A percentile compares a stretch with the other conserved stretches of the same genome.
Evolutionary conservation across 495 filamentous ascomycete genomes (phyloP).

Genomic region (Penicillium ochrochloron): DNA sequence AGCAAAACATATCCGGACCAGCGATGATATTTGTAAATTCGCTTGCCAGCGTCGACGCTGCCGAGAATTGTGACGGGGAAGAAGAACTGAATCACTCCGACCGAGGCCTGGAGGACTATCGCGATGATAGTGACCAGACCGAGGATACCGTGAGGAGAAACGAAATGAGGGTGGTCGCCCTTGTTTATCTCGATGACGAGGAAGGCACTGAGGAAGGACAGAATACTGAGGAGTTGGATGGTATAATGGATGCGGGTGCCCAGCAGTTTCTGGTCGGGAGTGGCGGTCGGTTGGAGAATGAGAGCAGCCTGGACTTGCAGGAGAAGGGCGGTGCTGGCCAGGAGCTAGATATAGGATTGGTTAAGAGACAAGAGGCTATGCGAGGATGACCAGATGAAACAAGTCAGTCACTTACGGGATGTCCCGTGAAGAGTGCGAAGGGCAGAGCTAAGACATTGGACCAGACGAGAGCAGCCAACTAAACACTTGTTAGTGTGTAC

Average conservation of each 20-base stretch:
- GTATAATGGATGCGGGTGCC: constrained; percentile 72
- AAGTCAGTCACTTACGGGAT: constrained; percentile 68
- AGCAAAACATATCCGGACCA: constrained; percentile 76
- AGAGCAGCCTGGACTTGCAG: constrained; percentile 79
- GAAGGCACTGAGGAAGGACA: constrained; percentile 66
- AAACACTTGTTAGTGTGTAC: constrained; percentile 8
- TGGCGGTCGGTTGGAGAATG: constrained; percentile 86
- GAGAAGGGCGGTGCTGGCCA: constrained; percentile 76
- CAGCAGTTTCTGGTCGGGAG: constrained; percentile 68
- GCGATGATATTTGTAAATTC: constrained; percentile 87
- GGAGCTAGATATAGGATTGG: constrained; percentile 51
- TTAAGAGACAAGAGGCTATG: neutral
- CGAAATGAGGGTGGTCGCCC: constrained; percentile 68
- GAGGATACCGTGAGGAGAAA: constrained; percentile 77
- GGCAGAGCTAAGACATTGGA: constrained; percentile 68
- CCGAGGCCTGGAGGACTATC: constrained; percentile 70
- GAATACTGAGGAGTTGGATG: constrained; percentile 67
- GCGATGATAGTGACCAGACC: constrained; percentile 76
- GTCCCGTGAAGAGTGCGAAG: constrained; percentile 77
- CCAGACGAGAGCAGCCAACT: constrained; percentile 78
- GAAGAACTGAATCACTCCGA: constrained; percentile 82
- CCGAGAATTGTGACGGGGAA: constrained; percentile 69
- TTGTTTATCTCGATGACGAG: constrained; percentile 87
- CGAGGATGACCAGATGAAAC: neutral
- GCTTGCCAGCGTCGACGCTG: constrained; percentile 77